phyloP scores from a whole-genome alignment of 371 early-diverging fungal genomes.

The Mucor velutinosus region DNA sequence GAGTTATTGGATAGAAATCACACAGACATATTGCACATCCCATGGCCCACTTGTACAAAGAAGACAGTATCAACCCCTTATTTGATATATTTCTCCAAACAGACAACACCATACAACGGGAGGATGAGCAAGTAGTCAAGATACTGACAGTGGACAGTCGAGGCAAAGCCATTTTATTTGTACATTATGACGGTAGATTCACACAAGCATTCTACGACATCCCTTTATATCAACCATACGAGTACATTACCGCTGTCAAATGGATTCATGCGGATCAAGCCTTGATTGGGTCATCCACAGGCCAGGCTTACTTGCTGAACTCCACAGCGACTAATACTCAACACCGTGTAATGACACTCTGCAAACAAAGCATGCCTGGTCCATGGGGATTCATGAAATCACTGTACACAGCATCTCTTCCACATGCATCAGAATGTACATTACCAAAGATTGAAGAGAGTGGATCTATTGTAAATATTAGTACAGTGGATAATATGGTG shows the following conservation, averaged over 20 bases:
- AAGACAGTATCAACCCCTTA: background rate
- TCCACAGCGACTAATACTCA: background rate
- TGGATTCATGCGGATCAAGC: background rate
- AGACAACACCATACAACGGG: background rate
- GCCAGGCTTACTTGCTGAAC: background rate
- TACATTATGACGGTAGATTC: background rate
- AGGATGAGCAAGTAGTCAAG: background rate
- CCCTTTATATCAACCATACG: background rate
- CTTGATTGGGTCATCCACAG: constrained; percentile 3
- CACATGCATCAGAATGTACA: background rate
- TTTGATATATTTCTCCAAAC: background rate
- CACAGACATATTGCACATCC: background rate
- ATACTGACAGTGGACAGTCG: background rate
- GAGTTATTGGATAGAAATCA: background rate
- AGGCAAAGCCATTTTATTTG: background rate
- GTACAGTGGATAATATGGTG: background rate
- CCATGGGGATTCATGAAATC: background rate
- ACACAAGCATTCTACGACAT: background rate
- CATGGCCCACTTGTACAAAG: background rate
- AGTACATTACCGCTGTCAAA: constrained; percentile 7
- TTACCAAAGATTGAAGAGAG: background rate
- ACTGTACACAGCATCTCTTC: background rate
- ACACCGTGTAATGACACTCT: background rate
- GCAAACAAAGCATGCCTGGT: background rate
- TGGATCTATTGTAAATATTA: background rate